Evolutionary conservation across 1,139 yeast species (phyloP), one percentile per base, ranked within the genome.

Genomic region (Yamadazyma triangularis): DNA sequence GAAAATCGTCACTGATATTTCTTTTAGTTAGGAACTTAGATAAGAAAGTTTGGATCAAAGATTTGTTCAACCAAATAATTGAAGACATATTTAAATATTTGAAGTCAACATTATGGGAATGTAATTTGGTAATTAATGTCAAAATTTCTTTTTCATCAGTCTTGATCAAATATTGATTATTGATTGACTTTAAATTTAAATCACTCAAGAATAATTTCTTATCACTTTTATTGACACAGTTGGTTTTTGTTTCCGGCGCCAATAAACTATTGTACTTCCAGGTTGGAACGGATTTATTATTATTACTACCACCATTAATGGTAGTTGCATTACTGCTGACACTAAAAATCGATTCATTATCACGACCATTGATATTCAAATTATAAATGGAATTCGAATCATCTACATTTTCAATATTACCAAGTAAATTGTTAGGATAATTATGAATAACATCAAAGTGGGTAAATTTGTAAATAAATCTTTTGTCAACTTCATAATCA

Each of bases 31-130:
- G 37, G 18, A 36, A 37, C 11, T 45, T 42, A 3, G 39, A 30
- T 27, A 65, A 43, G 35, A 70, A 61, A 4, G 44, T 40, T 28
- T 64, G 55, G 12, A 75, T 57, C 27, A 60, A 47, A 11, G 45
- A 50, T 35, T 67, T 68, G 40, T 69, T 70, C 23, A 77, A 48
- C 80, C 83, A 77, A 27, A 74, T 64, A 48, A 76, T 58, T 2
- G 74, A 67, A 2, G 70, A 53, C 30, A 78, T 47, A 26, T 63
- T 57, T 15, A 77, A 39, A 14, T 51, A 50, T 4, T 39, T 40
- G 29, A 45, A 46, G 30, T 51, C 49, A 32, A 28, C 41, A 20
- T 41, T 45, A 28, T 35, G 34, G 4, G 49, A 42, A 29, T 56
- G 59, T 11, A 39, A 31, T 26, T 53, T 50, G n/a, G 53, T 44